These are phyloP conservation scores for Lignosus rhinocerotis DNA, from an alignment of 1,284 basidiomycete species.

Conservation along the genomic window DNA sequence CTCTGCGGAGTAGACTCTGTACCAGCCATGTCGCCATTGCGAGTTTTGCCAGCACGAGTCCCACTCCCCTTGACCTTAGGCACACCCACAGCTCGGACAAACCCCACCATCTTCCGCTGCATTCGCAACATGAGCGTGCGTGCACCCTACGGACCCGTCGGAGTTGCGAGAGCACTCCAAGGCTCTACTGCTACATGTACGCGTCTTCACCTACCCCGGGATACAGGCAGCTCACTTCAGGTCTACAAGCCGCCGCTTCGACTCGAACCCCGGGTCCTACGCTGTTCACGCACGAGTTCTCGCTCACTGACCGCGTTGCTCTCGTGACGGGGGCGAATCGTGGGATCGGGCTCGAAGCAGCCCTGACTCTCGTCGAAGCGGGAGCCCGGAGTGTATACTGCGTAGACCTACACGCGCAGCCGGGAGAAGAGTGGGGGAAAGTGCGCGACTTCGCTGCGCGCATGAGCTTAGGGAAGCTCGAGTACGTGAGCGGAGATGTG, in stretches of 20 bases:
- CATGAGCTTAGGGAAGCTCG: slow-evolving; percentile 44
- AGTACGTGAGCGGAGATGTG: slow-evolving; percentile 68
- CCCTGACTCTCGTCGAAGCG: slow-evolving; percentile 72
- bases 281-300: slow-evolving; percentile 69
- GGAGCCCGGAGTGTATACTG: slow-evolving; percentile 78
- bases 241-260: background rate
- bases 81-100: background rate
- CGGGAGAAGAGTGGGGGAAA: slow-evolving; percentile 66
- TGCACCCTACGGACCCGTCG: background rate
- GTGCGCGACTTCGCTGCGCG: slow-evolving; percentile 52
- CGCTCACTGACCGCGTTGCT: slow-evolving; percentile 70
- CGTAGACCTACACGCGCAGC: slow-evolving; percentile 65
- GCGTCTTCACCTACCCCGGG: background rate
- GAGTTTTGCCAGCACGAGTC: background rate
- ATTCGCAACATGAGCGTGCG: background rate
- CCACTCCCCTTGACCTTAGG: background rate
- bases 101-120: background rate
- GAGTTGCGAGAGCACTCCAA: slow-evolving; percentile 44
- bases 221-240: background rate
- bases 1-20: too few species aligned
- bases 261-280: slow-evolving; percentile 22
- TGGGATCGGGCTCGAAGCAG: slow-evolving; percentile 83
- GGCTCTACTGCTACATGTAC: slow-evolving; percentile 23
- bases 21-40: too few species aligned
- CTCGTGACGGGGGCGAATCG: slow-evolving; percentile 79